These are phyloP conservation scores for Pseudozyma hubeiensis DNA, from an alignment of 1,284 basidiomycete genomes.

Conservation along the genomic window DNA sequence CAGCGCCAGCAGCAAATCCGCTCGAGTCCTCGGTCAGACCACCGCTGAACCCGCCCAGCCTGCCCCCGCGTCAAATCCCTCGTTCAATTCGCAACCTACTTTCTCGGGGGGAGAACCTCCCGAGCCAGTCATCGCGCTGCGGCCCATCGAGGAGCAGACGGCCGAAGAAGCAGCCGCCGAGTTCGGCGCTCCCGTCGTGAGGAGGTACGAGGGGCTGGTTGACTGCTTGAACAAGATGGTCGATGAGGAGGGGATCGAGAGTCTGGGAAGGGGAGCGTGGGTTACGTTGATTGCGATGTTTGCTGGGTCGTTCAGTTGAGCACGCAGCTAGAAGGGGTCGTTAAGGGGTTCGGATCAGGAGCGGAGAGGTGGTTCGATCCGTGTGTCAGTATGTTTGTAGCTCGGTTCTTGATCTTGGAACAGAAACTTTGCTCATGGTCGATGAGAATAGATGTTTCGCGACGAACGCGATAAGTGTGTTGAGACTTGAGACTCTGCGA, in stretches of 20 bases:
- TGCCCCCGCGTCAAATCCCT: background rate
- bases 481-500: too few relatives aligned
- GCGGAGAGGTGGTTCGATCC: background rate
- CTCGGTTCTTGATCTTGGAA: too few relatives aligned
- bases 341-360: background rate
- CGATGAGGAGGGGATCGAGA: slow-evolving; percentile 66
- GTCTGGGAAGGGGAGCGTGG: slow-evolving; percentile 61
- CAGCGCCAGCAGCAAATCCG: slow-evolving; percentile 11
- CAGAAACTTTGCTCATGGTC: too few relatives aligned
- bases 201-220: slow-evolving; percentile 57
- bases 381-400: too few relatives aligned
- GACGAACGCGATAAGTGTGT: too few relatives aligned
- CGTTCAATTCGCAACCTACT: slow-evolving; percentile 16
- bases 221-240: slow-evolving; percentile 67
- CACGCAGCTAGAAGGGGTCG: background rate
- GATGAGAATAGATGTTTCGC: too few relatives aligned
- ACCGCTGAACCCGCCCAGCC: background rate
- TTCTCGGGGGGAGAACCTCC: slow-evolving; percentile 53
- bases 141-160: slow-evolving; percentile 61
- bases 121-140: slow-evolving; percentile 66
- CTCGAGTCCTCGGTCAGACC: slow-evolving; percentile 25
- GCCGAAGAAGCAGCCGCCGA: slow-evolving; percentile 56
- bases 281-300: slow-evolving; percentile 61
- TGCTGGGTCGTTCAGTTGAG: slow-evolving; percentile 55
- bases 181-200: slow-evolving; percentile 63